Percentiles rank a stretch among this genome's conserved stretches.
These are phyloP conservation scores for Trametes maxima DNA, from an alignment of 768 basidiomycete species.

Conservation along the genomic window DNA sequence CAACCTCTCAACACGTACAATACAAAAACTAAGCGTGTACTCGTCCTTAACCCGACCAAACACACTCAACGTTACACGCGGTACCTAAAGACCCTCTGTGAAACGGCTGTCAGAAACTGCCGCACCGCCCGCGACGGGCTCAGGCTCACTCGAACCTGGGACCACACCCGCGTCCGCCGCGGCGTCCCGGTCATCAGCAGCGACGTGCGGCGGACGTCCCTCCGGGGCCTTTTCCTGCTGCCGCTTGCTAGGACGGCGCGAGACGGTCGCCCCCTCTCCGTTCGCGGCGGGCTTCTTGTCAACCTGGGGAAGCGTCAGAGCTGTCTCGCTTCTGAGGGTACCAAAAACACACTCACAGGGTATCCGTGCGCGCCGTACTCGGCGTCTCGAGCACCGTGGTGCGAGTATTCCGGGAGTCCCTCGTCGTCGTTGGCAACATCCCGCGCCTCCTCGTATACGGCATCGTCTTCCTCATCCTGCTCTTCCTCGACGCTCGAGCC, in stretches of 20 bases:
- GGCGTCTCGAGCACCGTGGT: conserved; percentile 41
- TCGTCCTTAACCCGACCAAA: too few relatives aligned
- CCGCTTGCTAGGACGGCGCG: conserved; percentile 55
- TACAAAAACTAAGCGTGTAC: too few relatives aligned
- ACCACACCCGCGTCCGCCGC: conserved; percentile 1
- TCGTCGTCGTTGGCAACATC: conserved; percentile 46
- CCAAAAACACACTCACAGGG: conserved; percentile 19
- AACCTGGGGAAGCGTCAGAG: conserved; percentile 35
- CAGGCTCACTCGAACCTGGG: background rate
- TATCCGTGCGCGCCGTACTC: conserved; percentile 40
- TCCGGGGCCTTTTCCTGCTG: conserved; percentile 78
- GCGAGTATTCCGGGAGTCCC: conserved; percentile 65
- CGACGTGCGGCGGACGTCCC: conserved; percentile 44
- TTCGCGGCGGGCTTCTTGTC: conserved; percentile 46
- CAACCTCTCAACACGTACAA: too few relatives aligned
- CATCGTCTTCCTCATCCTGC: conserved; percentile 47
- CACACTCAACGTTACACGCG: background rate
- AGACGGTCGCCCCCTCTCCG: conserved; percentile 37
- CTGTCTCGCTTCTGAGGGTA: conserved; percentile 28
- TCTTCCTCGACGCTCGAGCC: conserved; percentile 60
- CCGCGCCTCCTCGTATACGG: conserved; percentile 50
- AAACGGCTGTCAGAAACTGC: conserved; percentile 33
- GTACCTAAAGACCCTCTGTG: conserved; percentile 24
- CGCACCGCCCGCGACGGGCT: conserved; percentile 15
- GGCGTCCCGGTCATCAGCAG: conserved; percentile 23